Evolutionary conservation across 2,329 filamentous ascomycete genomes (phyloP).

Genomic region (Bretziella fagacearum): DNA sequence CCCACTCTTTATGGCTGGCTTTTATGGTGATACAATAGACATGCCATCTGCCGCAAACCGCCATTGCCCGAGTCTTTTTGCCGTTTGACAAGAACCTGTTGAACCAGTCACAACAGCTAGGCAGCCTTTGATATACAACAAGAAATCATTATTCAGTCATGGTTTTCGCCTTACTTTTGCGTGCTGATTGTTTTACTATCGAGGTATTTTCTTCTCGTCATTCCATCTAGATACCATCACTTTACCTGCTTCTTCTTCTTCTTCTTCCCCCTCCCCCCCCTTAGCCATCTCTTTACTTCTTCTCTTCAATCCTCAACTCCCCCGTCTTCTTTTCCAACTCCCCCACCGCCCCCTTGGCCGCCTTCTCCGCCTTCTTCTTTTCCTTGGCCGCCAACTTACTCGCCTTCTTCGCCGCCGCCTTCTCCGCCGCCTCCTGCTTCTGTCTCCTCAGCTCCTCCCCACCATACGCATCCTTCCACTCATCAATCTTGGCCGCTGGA

Average conservation of each 20-base stretch:
- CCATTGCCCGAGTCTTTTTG: no score
- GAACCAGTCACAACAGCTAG: no score
- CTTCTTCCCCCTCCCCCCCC: background rate
- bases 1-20: no score
- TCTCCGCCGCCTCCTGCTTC: constrained; percentile 39
- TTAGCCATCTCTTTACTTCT: background rate
- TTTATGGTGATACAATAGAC: no score
- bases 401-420: constrained; percentile 34
- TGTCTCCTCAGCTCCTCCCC: constrained; percentile 49
- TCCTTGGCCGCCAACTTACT: constrained; percentile 35
- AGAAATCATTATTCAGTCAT: no score
- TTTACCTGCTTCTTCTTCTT: constrained; percentile 4
- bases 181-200: no score
- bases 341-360: constrained; percentile 17
- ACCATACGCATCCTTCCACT: constrained; percentile 66
- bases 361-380: constrained; percentile 25
- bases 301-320: constrained; percentile 16
- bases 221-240: background rate
- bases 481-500: constrained; percentile 61
- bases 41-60: no score
- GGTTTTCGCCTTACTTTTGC: no score
- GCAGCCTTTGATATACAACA: no score
- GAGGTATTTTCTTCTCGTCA: background rate
- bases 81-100: no score
- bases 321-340: constrained; percentile 15